Base-by-base conservation (phyloP, 331 rosid species). In the Prunus yedoensis region DNA sequence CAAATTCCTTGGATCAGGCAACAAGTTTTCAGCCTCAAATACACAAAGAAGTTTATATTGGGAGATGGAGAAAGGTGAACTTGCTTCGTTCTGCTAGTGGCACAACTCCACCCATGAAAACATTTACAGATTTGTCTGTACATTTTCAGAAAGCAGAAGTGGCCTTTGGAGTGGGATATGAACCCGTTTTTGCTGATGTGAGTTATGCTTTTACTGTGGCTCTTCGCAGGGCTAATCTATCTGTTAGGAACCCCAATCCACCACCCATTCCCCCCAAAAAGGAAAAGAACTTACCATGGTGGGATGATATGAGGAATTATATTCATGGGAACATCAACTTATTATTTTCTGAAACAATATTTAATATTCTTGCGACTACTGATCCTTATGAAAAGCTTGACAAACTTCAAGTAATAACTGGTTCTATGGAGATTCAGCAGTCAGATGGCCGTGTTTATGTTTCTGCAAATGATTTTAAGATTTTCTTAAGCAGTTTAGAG, bases 21-120 rank as follows among this genome's bases (percentile, higher is more conserved):
- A 95, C 99, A 56, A 80, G 89, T 85, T 95, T 95, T 86, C 99
- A 95, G 80, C 98, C 99, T 78, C 99, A 95, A 93, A 85, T 85
- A 53, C 83, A 71, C 77, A 97, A 91, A 88, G 97, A 95, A 78
- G 88, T 95, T 70, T 87, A 75, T 77, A 85, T 95, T 82, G 99
- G 99, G 89, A 92, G 80, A 74, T 95, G 98, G 98, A 85, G 98
- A 83, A 95, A 91, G 88, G 99, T 95, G 71, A 73, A 82, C 75
- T 80, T 95, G 97, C 96, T 95, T 74, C 98, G 98, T 71, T 95
- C 99, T 68, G 98, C 99, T 60, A 89, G 89, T 81, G 99, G 99
- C 74, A 92, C 99, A 71, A 92, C 98, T 74, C 99, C 99, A 71
- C 97, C 99, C n/a, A 74, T 92, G 83, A 95, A 95, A 81, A 89